Conservation (phyloP, 2,329 filamentous ascomycete genomes). For the Metarhizium album region DNA sequence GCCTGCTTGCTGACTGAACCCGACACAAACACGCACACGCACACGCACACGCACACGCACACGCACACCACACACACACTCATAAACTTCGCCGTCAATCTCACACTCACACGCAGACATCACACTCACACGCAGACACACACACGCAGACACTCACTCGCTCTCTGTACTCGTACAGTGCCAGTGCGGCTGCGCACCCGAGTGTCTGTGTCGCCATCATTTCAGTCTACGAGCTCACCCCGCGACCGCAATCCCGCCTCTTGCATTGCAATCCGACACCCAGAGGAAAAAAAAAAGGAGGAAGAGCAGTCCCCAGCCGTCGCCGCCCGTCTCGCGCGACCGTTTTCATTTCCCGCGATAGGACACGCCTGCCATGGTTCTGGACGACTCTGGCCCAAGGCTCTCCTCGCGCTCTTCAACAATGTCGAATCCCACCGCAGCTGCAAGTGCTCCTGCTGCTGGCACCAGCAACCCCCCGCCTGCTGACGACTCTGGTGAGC, state of each 20-base stretch:
- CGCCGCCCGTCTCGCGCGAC: neutral
- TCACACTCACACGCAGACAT: conserved; percentile 1
- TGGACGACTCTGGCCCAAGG: conserved; percentile 28
- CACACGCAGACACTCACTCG: neutral
- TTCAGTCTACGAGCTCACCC: conserved; percentile 1
- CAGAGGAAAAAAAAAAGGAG: too few relatives aligned
- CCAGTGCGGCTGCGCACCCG: neutral
- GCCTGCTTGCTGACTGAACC: neutral
- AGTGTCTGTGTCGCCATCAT: neutral
- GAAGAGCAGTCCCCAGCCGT: neutral
- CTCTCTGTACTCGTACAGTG: neutral
- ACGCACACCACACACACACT: too few relatives aligned
- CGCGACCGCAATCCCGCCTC: conserved; percentile 7
- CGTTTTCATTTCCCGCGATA: neutral
- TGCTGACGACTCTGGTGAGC: conserved; percentile 32
- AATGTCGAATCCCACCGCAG: conserved; percentile 25
- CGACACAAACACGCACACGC: neutral
- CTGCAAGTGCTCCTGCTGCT: conserved; percentile 19
- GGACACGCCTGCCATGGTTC: conserved; percentile 23
- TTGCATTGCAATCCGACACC: neutral
- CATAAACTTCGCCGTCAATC: neutral
- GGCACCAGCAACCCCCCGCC: conserved; percentile 13
- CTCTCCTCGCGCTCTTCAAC: conserved; percentile 21
- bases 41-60: neutral
- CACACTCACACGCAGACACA: neutral